Evolutionary conservation across 495 filamentous ascomycete genomes (phyloP).

Genomic region (Xylaria bambusicola): DNA sequence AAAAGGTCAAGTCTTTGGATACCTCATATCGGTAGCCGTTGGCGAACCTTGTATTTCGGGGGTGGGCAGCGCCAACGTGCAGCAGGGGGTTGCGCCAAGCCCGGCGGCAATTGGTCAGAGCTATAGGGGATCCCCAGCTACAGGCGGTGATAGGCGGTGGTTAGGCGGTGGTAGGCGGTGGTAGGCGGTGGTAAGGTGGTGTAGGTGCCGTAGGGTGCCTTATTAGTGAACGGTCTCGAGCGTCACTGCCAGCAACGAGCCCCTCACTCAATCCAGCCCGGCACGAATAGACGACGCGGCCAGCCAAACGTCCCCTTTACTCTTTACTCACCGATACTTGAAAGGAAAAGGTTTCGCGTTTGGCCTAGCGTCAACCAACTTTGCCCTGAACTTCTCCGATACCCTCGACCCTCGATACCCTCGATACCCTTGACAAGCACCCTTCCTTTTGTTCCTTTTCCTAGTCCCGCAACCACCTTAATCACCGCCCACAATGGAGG

Average conservation of each 20-base stretch:
- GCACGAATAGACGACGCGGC: conserved; percentile 5
- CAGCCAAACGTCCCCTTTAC: background rate
- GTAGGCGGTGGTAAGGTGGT: too few species aligned
- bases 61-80: conserved; percentile 4
- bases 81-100: background rate
- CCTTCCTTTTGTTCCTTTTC: conserved; percentile 10
- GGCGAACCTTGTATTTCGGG: background rate
- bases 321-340: conserved; percentile 16
- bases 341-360: conserved; percentile 15
- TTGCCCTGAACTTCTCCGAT: conserved; percentile 6
- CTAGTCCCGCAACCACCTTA: background rate
- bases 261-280: conserved; percentile 14
- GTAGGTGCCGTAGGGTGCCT: too few species aligned
- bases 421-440: too few species aligned
- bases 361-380: conserved; percentile 29
- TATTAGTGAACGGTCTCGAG: conserved; percentile 11
- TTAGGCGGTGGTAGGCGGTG: conserved; percentile 1
- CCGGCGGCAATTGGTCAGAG: conserved; percentile 14
- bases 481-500: conserved; percentile 68
- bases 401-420: too few species aligned
- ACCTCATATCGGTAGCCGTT: too few species aligned
- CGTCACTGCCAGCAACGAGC: conserved; percentile 15
- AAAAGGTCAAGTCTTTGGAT: background rate
- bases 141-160: background rate
- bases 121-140: conserved; percentile 13